Evolutionary conservation across 176 grass and related monocot genomes (phyloP), one percentile per base, ranked within the genome.

Genomic region (Microstegium vimineum): DNA sequence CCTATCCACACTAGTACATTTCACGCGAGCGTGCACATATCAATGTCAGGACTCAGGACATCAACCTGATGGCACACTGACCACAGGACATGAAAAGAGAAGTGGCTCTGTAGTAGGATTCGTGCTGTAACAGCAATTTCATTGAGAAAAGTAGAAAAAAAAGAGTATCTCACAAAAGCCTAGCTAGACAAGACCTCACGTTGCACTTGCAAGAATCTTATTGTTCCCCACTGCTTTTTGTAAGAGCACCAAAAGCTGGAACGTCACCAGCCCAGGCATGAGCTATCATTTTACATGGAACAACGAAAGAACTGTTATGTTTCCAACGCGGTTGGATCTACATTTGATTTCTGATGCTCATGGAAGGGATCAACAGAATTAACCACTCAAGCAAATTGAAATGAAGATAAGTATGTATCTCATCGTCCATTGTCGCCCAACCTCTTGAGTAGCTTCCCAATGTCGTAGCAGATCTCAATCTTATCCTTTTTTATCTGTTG

Each of bases 401-500:
- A 38, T 45, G 22, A 71, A 81, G 22, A 54, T 69, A 81, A 26
- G 69, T 42, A 32, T 28, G 47, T n/a, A 46, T 63, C 66, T 90
- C 83, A 90, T 20, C 38, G 59, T 1, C 51, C 62, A n/a, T n/a
- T n/a, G 74, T 91, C 74, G 2, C 54, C 81, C 75, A 91, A 80
- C 80, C 69, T 86, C 69, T 86, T 72, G 1, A 91, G 92, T 64
- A 91, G 83, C 37, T 78, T 91, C 68, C 84, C 86, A 0, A 86
- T 81, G 42, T 79, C 72, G 1, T 83, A 91, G 32, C 89, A 86
- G 5, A 89, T 80, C 73, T 86, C 66, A 26, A 94, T 84, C 43
- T 89, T 82, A 75, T 94, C 87, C 8, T 87, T 77, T 34, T 94
- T 87, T 36, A 89, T 94, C 78, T 69, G 61, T 75, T 85, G 67